Base-by-base conservation (phyloP, 2,329 filamentous ascomycete species). In the Hymenoscyphus fructigenus region DNA sequence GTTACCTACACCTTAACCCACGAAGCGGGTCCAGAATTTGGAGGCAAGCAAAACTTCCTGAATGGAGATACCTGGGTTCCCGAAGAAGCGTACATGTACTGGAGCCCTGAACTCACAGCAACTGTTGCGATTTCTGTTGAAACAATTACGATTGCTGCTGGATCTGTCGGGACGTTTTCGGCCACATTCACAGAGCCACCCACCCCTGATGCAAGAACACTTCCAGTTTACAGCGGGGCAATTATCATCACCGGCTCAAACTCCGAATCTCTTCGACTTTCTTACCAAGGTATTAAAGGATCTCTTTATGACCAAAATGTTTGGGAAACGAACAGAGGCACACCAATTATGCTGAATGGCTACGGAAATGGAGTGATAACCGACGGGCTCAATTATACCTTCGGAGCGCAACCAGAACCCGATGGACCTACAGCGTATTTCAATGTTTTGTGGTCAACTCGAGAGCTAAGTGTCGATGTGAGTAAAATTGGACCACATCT, bases 1-100 rank as follows among this genome's bases (percentile, higher is more conserved):
- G 59, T 60, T 14, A 60, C 59, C 32, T 60, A 60, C 34, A 60
- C n/a, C 20, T 32, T 60, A 7, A 15, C 28, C 23, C 57, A 58
- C 17, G 57, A 15, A 58, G 28, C 57, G 5, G 57, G 57, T 12
- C 20, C 12, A n/a, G 32, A 20, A 17, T 58, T 58, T 10, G 32
- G 57, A 20, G 57, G 28, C 28, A 58, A 58, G 32, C 28, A 58
- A 34, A 58, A 58, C 26, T 34, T 34, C 10, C 9, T n/a, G 12
- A 58, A 41, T n/a, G 32, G 20, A n/a, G 57, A 58, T 58, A 58
- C 57, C n/a, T 58, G 28, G 57, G 57, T 58, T 5, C 36, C 57
- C 32, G 5, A 20, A 20, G 20, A 28, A n/a, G 28, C 57, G n/a
- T 34, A 17, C 15, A 58, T 58, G n/a, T 58, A 58, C 26, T 58